A percentile compares a stretch with the other conserved stretches of the same genome.
Conservation (phyloP, 2,329 filamentous ascomycete genomes). For the Penicillium sclerotiorum region DNA sequence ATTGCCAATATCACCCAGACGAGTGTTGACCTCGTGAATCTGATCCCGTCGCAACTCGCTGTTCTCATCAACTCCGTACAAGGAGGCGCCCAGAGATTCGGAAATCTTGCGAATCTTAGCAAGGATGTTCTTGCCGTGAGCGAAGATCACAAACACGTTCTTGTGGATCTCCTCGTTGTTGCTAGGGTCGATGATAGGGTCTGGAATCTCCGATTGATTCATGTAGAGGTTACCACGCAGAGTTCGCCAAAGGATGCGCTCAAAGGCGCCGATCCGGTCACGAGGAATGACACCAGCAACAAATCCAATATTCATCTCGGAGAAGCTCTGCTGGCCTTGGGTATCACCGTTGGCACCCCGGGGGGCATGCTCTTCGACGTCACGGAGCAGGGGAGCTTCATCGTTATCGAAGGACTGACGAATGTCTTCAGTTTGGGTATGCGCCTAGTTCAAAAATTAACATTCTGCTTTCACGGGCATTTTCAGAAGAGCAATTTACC, state of each 20-base stretch:
- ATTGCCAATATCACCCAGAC: conserved; percentile 85
- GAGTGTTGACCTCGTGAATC: conserved; percentile 94
- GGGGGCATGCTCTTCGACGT: conserved; percentile 80
- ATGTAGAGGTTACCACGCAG: conserved; percentile 98
- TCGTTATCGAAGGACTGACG: conserved; percentile 83
- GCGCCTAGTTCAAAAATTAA: conserved; percentile 56
- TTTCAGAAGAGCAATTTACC: conserved; percentile 33
- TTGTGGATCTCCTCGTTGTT: conserved; percentile 92
- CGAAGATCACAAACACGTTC: conserved; percentile 99
- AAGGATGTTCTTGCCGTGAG: conserved; percentile 96
- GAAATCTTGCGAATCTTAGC: conserved; percentile 99
- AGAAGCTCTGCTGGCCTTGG: conserved; percentile 81
- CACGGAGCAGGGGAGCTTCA: conserved; percentile 88
- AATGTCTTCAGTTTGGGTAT: conserved; percentile 96
- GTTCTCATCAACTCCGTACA: conserved; percentile 98
- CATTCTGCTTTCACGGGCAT: not conserved
- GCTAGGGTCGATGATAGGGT: conserved; percentile 85
- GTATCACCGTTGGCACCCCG: conserved; percentile 62
- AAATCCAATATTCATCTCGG: conserved; percentile 98
- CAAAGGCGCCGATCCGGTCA: conserved; percentile 91
- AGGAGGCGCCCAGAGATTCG: conserved; percentile 90
- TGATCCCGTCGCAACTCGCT: conserved; percentile 92
- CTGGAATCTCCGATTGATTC: conserved; percentile 98
- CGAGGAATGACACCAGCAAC: conserved; percentile 93
- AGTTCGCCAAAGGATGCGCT: conserved; percentile 96